Evolutionary conservation across 176 grass and related monocot genomes (phyloP), one percentile per base, ranked within the genome.

Genomic region (Bolboschoenus planiculmis): DNA sequence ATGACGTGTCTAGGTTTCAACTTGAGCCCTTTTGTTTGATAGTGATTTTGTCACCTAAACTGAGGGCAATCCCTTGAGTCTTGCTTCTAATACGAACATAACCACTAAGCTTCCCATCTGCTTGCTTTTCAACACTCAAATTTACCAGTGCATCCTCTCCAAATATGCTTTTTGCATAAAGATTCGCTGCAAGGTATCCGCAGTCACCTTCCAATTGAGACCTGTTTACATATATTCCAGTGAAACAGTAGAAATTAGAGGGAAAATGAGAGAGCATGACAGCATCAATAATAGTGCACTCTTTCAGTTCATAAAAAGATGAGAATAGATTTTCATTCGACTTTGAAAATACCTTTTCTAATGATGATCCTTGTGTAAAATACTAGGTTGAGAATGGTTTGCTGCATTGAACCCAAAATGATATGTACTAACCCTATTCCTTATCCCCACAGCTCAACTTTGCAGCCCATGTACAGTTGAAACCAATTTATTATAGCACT

Each of bases 41-140:
- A 66, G 92, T 94, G 65, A 94, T 94, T 85, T 94, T 94, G 78
- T 94, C 92, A 18, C 92, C 92, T 82, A 94, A 84, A 54, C 92
- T 94, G 48, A 94, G 92, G 0, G 92, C 92, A 33, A 94, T 87
- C 56, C 85, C 85, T 62, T 87, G 85, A 21, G 85, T 76, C 34
- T 87, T 87, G 78, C 85, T 87, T 34, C 85, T 76, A 18, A 87
- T 87, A 18, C 86, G 81, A 54, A 87, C 83, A 14, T 78, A 87
- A 44, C 79, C 85, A 73, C 35, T 87, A 6, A 87, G 78, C 65
- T 87, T 87, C 27, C 53, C 61, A 31, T 87, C 85, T 1, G 62
- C 42, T 81, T 87, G 86, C 80, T 87, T 87, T 66, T 87, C 86
- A 42, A 87, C 16, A 39, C 86, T 83, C 61, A 93, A 85, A 66